Evolutionary conservation across 2,329 filamentous ascomycete species (phyloP), one percentile per base, ranked within the genome.

Genomic region (Cladosporium sp.): DNA sequence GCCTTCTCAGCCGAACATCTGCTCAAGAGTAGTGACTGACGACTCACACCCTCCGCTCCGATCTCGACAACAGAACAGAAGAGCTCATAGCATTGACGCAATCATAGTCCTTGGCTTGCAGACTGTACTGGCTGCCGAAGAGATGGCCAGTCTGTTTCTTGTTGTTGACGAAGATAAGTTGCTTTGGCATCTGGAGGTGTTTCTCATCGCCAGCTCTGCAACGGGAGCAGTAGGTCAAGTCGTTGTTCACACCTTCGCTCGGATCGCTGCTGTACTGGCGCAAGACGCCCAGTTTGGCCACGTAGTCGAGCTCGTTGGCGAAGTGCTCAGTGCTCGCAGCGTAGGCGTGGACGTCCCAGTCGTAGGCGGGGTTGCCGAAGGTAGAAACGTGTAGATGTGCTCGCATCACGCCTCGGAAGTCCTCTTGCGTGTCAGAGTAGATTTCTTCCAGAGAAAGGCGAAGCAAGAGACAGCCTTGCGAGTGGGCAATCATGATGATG

Each of bases 401-500:
- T 6, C 9, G 20, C 54, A 56, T 56, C 12, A 30, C 42, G 5
- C 3, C 40, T 22, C 20, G 43, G 15, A 39, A 14, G 42, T 39
- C 20, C n/a, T 12, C 20, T 12, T 39, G 3, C 7, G 34, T 9
- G 42, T 28, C 42, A 19, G 30, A 15, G 19, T 25, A 39, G 15
- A 56, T 38, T 15, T 56, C 30, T 30, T 56, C 54, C 30, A 56
- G 30, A 5, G 42, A 12, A 11, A 56, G 54, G 34, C 54, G 54
- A 3, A 49, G 42, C 6, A 56, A 42, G 3, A 56, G 54, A 15
- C 54, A 56, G 42, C 54, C 54, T 56, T 56, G 54, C 9, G 54
- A 56, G 54, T 56, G 54, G 20, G 54, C 54, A 40, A 56, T 49
- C 54, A 56, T 56, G 42, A 56, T 39, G 19, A 56, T 39, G 20